Evolutionary conservation across 2,329 filamentous ascomycete species (phyloP), one percentile per base, ranked within the genome.

Genomic region (Cladosporium colombiae): DNA sequence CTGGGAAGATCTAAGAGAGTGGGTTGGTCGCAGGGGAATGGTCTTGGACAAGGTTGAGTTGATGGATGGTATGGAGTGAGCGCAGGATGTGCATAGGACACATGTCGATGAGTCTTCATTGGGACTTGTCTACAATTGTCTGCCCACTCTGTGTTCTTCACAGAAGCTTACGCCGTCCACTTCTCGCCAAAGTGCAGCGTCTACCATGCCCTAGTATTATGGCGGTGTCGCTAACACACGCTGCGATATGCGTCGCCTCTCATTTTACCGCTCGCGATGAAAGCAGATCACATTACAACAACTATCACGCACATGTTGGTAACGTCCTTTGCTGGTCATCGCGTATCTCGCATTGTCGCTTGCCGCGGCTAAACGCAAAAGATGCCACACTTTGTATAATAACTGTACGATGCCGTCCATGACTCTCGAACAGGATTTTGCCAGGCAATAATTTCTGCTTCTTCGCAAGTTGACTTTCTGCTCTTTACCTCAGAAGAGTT

Each of bases 41-140:
- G 85, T 96, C 70, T 81, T 99, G 62, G 95, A 99, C 78, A 89
- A 89, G 70, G 89, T 92, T 18, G 91, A 94, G 75, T 84, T 97
- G 73, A 94, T 98, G 91, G 89, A 92, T 70, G 95, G 94, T 21
- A 97, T 97, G 93, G 85, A 91, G 74, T 91, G 80, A 69, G 56
- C 16, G 35, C 40, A 21, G 40, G 10, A 46, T 13, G 40, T 44
- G 10, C 40, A 21, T 0, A 46, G 14, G 40, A n/a, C 37, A 46
- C 2, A 21, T 7, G n/a, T n/a, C 8, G 40, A 21, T 1, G 8
- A 13, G 1, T n/a, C 35, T 40, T 16, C 16, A 44, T 8, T 10
- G 13, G 6, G 40, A 21, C 40, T 46, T 46, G 40, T n/a, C 40
- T 5, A 18, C 10, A 5, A 2, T 21, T 21, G 40, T 21, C 40